Percentiles rank a stretch among this genome's conserved stretches.
Conservation (phyloP, 2,329 filamentous ascomycete species). For the Verticillium alfalfae region DNA sequence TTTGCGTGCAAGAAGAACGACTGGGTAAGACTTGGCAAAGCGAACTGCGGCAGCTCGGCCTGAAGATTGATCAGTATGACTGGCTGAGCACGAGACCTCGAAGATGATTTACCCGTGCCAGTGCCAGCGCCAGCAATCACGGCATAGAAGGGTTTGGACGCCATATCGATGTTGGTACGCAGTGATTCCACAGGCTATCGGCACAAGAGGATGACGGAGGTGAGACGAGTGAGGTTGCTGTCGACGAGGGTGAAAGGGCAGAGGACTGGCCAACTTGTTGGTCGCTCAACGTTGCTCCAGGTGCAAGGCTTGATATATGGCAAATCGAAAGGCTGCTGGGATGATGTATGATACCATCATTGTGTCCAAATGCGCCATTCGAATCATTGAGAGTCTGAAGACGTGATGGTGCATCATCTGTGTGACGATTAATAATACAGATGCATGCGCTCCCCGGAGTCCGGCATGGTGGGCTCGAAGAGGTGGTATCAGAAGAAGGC, state of each 20-base stretch:
- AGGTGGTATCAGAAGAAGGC: not conserved
- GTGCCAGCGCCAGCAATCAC: constrained; percentile 68
- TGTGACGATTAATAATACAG: not conserved
- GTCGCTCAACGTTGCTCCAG: not conserved
- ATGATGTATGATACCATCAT: not conserved
- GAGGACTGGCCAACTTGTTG: not conserved
- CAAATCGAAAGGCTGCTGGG: not conserved
- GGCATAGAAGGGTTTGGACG: constrained; percentile 46
- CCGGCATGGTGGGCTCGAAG: not conserved
- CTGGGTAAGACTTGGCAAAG: constrained; percentile 62
- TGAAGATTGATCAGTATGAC: constrained; percentile 7
- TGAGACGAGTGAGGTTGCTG: too few relatives aligned
- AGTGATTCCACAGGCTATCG: too few relatives aligned
- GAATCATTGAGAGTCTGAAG: not conserved
- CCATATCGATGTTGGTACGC: constrained; percentile 9
- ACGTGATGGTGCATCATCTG: not conserved
- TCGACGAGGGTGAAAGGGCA: too few relatives aligned
- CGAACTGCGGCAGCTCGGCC: constrained; percentile 46
- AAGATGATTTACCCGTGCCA: constrained; percentile 45
- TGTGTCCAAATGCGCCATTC: not conserved
- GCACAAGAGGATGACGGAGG: not conserved
- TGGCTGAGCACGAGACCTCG: not conserved
- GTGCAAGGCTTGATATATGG: not conserved
- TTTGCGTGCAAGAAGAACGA: constrained; percentile 68
- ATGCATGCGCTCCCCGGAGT: not conserved